Conservation (phyloP, 1,284 basidiomycete species). For the Sporisorium exsertum region DNA sequence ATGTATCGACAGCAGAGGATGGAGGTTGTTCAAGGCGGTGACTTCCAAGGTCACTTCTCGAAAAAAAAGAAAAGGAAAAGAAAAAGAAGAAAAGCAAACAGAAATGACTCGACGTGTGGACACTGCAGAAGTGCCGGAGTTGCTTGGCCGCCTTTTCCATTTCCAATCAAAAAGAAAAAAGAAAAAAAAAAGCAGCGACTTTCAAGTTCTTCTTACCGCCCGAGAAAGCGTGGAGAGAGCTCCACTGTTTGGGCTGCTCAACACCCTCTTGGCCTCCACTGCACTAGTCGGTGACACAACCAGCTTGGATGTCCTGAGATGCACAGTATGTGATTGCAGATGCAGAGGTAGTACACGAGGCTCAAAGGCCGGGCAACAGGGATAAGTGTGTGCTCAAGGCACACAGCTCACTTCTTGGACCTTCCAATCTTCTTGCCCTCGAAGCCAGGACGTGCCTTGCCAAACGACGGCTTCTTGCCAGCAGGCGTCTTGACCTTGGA, state of each 20-base stretch:
- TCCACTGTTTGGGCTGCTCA: too few relatives aligned
- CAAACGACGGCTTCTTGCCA: constrained; percentile 40
- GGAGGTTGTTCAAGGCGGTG: too few relatives aligned
- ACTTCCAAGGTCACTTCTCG: background rate
- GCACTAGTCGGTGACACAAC: background rate
- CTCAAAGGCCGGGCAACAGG: background rate
- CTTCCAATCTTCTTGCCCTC: constrained; percentile 58
- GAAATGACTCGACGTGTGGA: constrained; percentile 33
- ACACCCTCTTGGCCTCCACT: background rate
- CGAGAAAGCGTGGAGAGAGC: too few relatives aligned
- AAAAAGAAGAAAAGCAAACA: constrained; percentile 1
- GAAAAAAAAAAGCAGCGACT: background rate
- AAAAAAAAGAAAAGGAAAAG: constrained; percentile 1
- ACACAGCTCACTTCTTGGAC: constrained; percentile 29
- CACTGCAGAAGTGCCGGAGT: constrained; percentile 13
- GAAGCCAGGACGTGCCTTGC: constrained; percentile 61
- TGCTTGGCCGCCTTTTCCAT: constrained; percentile 3
- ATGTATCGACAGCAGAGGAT: background rate
- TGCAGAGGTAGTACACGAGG: constrained; percentile 8
- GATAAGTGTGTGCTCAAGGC: background rate
- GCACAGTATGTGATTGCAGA: background rate
- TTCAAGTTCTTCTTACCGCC: constrained; percentile 39
- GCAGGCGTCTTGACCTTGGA: constrained; percentile 37
- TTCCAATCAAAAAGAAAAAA: background rate
- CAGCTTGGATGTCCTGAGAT: background rate